Evolutionary conservation across 805 yeast species (phyloP).

Genomic region (Candida verbasci): DNA sequence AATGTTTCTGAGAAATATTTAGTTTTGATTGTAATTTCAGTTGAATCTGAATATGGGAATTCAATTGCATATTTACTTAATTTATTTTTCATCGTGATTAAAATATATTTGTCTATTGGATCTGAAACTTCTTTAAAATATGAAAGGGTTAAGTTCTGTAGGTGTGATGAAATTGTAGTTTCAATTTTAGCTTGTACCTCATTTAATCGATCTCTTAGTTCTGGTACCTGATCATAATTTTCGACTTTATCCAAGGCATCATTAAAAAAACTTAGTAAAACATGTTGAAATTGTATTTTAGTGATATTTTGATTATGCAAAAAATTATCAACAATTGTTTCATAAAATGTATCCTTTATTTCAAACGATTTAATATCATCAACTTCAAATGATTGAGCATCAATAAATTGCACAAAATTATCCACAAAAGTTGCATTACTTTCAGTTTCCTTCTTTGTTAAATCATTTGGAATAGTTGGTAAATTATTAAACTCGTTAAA

Average conservation of each 20-base stretch:
- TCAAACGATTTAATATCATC: not conserved
- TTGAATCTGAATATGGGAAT: slow-evolving; percentile 13
- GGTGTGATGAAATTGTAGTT: slow-evolving; percentile 2
- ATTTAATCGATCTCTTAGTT: not conserved
- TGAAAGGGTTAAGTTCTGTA: slow-evolving; percentile 5
- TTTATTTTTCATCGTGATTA: slow-evolving; percentile 13
- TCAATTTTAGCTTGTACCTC: slow-evolving; percentile 1
- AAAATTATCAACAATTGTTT: slow-evolving; percentile 5
- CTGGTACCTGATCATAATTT: not conserved
- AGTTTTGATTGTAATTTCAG: slow-evolving; percentile 21
- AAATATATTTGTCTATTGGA: slow-evolving; percentile 19
- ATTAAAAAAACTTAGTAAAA: slow-evolving; percentile 11
- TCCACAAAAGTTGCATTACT: slow-evolving; percentile 1
- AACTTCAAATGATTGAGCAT: not conserved
- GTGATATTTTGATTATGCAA: slow-evolving; percentile 5
- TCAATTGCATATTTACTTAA: slow-evolving; percentile 6
- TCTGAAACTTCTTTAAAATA: slow-evolving; percentile 8
- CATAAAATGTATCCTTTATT: not conserved
- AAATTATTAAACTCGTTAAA: slow-evolving; percentile 15
- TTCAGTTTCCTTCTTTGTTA: not conserved
- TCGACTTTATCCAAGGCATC: slow-evolving; percentile 9
- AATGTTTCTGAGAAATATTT: slow-evolving; percentile 32
- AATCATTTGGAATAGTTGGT: slow-evolving; percentile 17
- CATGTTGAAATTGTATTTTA: slow-evolving; percentile 7
- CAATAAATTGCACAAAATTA: slow-evolving; percentile 4